These are phyloP conservation scores for Ballota nigra DNA, from an alignment of 257 asterid species.

Conservation along the genomic window DNA sequence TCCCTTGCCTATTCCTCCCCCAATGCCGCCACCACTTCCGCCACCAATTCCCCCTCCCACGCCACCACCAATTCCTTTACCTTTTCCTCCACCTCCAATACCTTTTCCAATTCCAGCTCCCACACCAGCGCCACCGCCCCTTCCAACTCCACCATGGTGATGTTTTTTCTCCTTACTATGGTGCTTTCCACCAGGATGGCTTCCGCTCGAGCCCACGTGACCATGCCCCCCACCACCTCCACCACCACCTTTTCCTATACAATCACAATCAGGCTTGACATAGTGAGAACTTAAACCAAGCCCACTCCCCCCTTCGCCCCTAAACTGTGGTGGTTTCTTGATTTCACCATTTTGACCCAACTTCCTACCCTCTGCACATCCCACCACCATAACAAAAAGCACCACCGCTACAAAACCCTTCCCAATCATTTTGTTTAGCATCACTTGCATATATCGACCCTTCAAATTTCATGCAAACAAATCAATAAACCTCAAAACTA, in stretches of 20 bases:
- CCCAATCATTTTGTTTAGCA: conserved; percentile 30
- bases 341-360: conserved; percentile 19
- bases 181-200: conserved; percentile 19
- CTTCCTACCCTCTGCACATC: conserved; percentile 30
- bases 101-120: conserved; percentile 8
- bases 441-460: background rate
- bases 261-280: conserved; percentile 36
- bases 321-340: background rate
- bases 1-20: conserved; percentile 14
- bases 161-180: conserved; percentile 15
- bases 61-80: conserved; percentile 1
- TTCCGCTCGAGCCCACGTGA: conserved; percentile 6
- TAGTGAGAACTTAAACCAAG: background rate
- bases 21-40: background rate
- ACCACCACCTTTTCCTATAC: conserved; percentile 25
- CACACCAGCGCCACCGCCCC: conserved; percentile 9
- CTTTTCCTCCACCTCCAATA: conserved; percentile 10
- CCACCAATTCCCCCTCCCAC: conserved; percentile 17
- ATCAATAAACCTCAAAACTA: conserved; percentile 1
- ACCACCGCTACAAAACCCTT: conserved; percentile 24
- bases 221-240: conserved; percentile 16
- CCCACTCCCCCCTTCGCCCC: background rate
- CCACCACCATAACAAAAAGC: conserved; percentile 35
- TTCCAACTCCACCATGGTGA: conserved; percentile 16
- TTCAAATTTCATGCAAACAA: conserved; percentile 19